Conservation (phyloP, 1,139 yeast species). For the Yamadazyma dushanensis region DNA sequence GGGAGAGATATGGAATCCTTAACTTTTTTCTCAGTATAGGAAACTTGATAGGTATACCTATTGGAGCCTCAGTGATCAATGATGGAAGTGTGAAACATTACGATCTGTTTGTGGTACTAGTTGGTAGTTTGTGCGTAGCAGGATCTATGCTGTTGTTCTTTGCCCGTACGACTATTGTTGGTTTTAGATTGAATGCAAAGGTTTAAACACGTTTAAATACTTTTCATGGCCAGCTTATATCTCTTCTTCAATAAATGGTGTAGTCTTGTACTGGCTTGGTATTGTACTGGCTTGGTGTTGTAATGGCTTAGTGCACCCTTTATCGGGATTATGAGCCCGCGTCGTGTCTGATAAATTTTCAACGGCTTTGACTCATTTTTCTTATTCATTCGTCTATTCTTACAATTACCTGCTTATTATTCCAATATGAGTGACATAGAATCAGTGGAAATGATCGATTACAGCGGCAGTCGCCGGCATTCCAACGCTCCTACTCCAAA, state of each 20-base stretch:
- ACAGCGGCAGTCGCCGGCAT: not conserved
- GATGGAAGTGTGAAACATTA: constrained; percentile 25
- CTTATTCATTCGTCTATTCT: too few relatives aligned
- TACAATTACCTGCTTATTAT: too few relatives aligned
- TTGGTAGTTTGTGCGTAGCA: constrained; percentile 21
- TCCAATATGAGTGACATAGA: not conserved
- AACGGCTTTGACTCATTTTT: not conserved
- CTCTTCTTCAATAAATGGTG: too few relatives aligned
- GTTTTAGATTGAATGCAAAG: constrained; percentile 22
- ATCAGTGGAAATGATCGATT: not conserved
- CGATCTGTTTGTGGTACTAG: constrained; percentile 25
- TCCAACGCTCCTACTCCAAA: not conserved
- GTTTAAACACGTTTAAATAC: too few relatives aligned
- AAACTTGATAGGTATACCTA: constrained; percentile 46
- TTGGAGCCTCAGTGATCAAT: constrained; percentile 52
- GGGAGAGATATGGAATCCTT: constrained; percentile 39
- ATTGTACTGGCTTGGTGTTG: too few relatives aligned
- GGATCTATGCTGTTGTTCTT: constrained; percentile 23
- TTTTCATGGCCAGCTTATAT: too few relatives aligned
- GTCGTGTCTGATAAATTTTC: too few relatives aligned
- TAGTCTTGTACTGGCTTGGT: too few relatives aligned
- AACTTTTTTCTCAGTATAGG: constrained; percentile 38
- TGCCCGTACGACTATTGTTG: constrained; percentile 24
- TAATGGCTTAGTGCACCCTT: too few relatives aligned
- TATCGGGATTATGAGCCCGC: not conserved